A percentile compares a stretch with the other conserved stretches of the same genome.
Evolutionary conservation across 257 asterid genomes (phyloP).

Genomic region (Thymus quinquecostatus): DNA sequence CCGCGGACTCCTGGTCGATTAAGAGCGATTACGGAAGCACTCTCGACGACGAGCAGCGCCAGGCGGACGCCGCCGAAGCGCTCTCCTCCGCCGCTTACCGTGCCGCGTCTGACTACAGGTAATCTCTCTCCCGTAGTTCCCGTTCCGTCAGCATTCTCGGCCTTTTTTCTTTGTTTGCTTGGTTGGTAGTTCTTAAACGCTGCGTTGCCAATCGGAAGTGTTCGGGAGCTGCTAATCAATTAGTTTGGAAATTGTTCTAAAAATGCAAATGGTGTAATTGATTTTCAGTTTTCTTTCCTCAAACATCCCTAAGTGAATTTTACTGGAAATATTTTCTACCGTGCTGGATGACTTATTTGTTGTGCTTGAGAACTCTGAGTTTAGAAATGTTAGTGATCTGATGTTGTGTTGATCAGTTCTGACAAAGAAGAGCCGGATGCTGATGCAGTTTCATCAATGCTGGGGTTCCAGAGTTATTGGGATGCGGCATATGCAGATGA

Average conservation of each 20-base stretch:
- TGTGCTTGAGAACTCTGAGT: slow-evolving; percentile 20
- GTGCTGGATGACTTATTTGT: slow-evolving; percentile 1
- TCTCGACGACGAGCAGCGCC: slow-evolving; percentile 98
- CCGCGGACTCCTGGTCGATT: slow-evolving; percentile 98
- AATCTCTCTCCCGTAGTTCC: slow-evolving; percentile 1
- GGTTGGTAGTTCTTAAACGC: slow-evolving; percentile 2
- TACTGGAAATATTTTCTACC: not conserved
- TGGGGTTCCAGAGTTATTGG: slow-evolving; percentile 98
- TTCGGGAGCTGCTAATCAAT: not conserved
- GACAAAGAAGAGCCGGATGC: slow-evolving; percentile 95
- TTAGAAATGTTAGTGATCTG: slow-evolving; percentile 16
- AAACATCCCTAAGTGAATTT: not conserved
- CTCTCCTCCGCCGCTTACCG: slow-evolving; percentile 71
- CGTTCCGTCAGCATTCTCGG: slow-evolving; percentile 5
- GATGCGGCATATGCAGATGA: slow-evolving; percentile 92
- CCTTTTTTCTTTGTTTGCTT: not conserved
- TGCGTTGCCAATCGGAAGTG: slow-evolving; percentile 12
- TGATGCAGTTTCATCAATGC: slow-evolving; percentile 75
- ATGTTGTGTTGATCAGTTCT: slow-evolving; percentile 53
- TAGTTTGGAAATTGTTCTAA: slow-evolving; percentile 15
- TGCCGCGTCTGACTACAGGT: slow-evolving; percentile 94
- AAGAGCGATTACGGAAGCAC: slow-evolving; percentile 99
- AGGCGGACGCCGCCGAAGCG: slow-evolving; percentile 96
- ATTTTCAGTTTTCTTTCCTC: not conserved
- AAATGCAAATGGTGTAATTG: slow-evolving; percentile 1